Evolutionary conservation across 2,329 filamentous ascomycete species (phyloP).

Genomic region (Colletotrichum horii): DNA sequence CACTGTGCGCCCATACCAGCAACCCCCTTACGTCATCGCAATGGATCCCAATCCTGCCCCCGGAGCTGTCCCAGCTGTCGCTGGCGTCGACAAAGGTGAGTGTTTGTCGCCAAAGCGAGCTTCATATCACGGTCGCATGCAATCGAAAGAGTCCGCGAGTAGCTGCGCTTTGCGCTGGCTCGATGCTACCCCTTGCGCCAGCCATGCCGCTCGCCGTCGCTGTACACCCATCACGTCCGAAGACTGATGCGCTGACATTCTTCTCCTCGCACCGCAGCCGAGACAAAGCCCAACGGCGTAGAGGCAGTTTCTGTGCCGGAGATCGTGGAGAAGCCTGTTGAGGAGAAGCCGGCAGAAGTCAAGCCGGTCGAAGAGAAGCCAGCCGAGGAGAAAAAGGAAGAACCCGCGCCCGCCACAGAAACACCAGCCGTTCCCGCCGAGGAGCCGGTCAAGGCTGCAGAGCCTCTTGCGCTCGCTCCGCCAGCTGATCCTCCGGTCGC

Average conservation of each 20-base stretch:
- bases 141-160: background rate
- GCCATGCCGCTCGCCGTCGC: background rate
- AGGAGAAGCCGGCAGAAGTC: background rate
- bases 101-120: background rate
- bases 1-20: conserved; percentile 12
- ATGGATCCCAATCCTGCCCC: conserved; percentile 32
- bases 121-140: conserved; percentile 12
- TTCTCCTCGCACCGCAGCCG: background rate
- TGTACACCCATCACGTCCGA: background rate
- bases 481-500: conserved; percentile 12
- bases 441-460: conserved; percentile 26
- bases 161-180: background rate
- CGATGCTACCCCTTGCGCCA: background rate
- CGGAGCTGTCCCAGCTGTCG: conserved; percentile 24
- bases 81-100: conserved; percentile 34
- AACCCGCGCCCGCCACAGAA: background rate
- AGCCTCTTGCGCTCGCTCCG: conserved; percentile 23
- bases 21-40: conserved; percentile 36
- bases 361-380: background rate
- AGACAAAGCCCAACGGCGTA: background rate
- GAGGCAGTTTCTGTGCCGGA: background rate
- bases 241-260: conserved; percentile 4
- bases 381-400: conserved; percentile 8
- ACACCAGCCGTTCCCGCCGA: conserved; percentile 11
- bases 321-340: background rate